A percentile compares a stretch with the other conserved stretches of the same genome.
Evolutionary conservation across 2,329 filamentous ascomycete genomes (phyloP).

Genomic region (Talaromyces sp.): DNA sequence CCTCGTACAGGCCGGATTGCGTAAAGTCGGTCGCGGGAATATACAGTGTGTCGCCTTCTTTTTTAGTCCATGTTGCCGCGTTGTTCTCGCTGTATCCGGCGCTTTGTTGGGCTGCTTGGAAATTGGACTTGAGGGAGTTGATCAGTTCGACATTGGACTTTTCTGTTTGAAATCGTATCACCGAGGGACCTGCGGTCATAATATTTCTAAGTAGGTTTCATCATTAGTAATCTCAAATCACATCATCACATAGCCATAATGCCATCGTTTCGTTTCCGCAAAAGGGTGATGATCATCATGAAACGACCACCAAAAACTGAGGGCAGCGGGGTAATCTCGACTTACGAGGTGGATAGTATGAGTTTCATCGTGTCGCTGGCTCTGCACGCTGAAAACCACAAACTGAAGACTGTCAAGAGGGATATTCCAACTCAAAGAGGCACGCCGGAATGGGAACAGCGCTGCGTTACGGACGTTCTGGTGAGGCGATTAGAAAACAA

Average conservation of each 20-base stretch:
- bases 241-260: background rate
- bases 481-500: background rate
- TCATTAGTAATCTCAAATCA: background rate
- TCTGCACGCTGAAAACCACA: background rate
- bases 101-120: conserved; percentile 66
- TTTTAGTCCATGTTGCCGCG: conserved; percentile 59
- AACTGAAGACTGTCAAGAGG: background rate
- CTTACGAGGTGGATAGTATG: conserved; percentile 80
- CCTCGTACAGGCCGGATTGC: conserved; percentile 68
- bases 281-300: background rate
- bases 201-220: conserved; percentile 58
- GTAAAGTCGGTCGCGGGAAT: conserved; percentile 74
- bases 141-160: conserved; percentile 93
- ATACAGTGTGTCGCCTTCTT: conserved; percentile 58
- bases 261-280: background rate
- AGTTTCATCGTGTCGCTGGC: conserved; percentile 57
- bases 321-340: conserved; percentile 12
- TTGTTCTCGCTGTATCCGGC: conserved; percentile 25
- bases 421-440: background rate
- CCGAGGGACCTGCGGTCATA: conserved; percentile 74
- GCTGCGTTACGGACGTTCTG: background rate
- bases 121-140: conserved; percentile 79
- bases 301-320: background rate
- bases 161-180: conserved; percentile 72
- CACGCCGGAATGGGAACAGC: background rate